A percentile compares a stretch with the other conserved stretches of the same genome.
These are phyloP conservation scores for Colletotrichum sp. DNA, from an alignment of 2,329 filamentous ascomycete species.

Conservation along the genomic window DNA sequence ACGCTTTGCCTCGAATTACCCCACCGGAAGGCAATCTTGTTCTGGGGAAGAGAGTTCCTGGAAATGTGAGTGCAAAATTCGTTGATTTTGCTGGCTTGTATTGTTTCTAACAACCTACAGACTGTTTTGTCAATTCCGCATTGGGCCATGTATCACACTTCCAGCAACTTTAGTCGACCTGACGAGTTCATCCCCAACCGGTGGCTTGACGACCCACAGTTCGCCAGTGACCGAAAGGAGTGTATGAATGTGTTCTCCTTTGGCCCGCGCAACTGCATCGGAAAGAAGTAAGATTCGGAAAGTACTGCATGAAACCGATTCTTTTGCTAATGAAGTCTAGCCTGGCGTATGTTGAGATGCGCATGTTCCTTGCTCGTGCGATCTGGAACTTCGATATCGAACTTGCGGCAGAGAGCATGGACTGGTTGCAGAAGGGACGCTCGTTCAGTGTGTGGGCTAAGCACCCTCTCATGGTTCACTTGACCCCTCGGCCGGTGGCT, in stretches of 20 bases:
- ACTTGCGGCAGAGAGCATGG: neutral
- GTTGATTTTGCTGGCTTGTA: too few species aligned
- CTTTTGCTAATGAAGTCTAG: neutral
- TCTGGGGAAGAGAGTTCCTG: neutral
- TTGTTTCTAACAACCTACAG: neutral
- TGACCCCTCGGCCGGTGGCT: neutral
- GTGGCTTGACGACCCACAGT: neutral
- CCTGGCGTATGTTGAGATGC: neutral
- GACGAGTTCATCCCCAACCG: neutral
- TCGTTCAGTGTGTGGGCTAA: neutral
- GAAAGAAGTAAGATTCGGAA: constrained; percentile 45
- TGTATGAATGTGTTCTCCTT: constrained; percentile 51
- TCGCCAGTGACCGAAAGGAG: constrained; percentile 36
- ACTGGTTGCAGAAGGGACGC: neutral
- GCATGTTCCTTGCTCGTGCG: neutral
- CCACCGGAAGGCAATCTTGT: neutral
- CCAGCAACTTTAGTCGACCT: neutral
- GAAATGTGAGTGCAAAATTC: neutral
- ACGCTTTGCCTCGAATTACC: neutral
- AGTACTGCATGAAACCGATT: neutral
- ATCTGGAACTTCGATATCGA: neutral
- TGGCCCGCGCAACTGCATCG: constrained; percentile 54
- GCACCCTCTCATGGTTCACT: neutral
- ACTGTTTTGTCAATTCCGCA: neutral
- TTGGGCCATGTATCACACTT: neutral